Base-by-base conservation (phyloP, 176 grass and related monocot species). In the Carex parvula region DNA sequence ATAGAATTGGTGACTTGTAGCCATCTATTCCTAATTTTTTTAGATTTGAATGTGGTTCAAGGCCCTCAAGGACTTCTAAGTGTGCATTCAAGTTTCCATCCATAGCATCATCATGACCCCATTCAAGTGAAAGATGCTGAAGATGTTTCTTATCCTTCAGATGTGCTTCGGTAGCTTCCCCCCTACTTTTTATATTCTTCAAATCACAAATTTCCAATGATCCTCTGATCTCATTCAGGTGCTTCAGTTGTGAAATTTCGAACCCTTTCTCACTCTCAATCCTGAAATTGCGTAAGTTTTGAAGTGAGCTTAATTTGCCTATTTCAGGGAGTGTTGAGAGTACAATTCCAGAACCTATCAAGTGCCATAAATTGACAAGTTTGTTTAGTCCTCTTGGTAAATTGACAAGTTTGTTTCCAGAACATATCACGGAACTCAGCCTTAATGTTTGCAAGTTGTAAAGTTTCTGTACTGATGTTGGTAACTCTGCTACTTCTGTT, bases 61-160 rank as follows among this genome's bases (percentile, higher is more conserved):
- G 60, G 60, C 21, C n/a, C 21, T 63, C 60, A 63, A 63, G 21
- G 20, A 63, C 60, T 10, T 63, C 60, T 26, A 24, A 63, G 21
- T 63, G 60, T 26, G 60, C 7, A 26, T 12, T 63, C 6, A 11
- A 63, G 17, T 59, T 18, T 63, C 21, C 10, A 22, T 9, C 8
- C 21, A 29, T 8, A 10, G 60, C n/a, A 63, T 26, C 21, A 29
- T 63, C 60, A 26, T 2, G 1, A 26, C 60, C 60, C 60, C 60
- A 63, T 1, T 0, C 1, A 10, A 63, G 10, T 3, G 60, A 26
- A 26, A 63, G 60, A 8, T 6, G 39, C 14, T 58, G 18, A 8
- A 88, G 56, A 70, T 88, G 39, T 18, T 58, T 73, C 80, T 83
- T 83, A 10, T 68, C 10, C 3, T 64, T n/a, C 14, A 63, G 7